Evolutionary conservation across 441 rosid species (phyloP), one percentile per base, ranked within the genome.

Genomic region (Daphne laureola): DNA sequence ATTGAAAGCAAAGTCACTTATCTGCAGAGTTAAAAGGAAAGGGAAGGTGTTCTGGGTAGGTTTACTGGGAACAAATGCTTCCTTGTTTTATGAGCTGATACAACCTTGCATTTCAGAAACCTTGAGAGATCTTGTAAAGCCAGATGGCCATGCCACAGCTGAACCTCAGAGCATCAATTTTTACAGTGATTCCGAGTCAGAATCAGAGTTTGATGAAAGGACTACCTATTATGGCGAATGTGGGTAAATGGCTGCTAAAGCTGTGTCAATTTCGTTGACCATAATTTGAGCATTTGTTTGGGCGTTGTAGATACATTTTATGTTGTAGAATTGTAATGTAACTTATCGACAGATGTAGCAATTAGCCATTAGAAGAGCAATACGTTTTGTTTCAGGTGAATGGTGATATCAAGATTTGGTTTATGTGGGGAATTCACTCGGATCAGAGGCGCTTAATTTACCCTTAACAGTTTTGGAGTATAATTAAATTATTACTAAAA

Each of bases 11-110:
- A 75, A 71, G 56, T 82, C 93, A 55, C 57, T 88, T 16, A 75
- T 71, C 14, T 88, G 86, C 71, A 72, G 76, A 35, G 86, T 92
- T 51, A 92, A 84, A 75, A 79, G 75, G 73, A 92, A 78, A 61
- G 91, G 95, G 52, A 72, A 60, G 59, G 75, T 77, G 14, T 88
- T 71, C 55, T 92, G 98, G 98, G 67, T 92, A 4, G 96, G 96
- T 14, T 74, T 92, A 51, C 74, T 81, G 1, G 91, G 93, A 65
- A 67, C 56, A 57, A 74, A 79, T 63, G 75, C 98, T 7, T 65
- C 62, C 6, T 65, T 58, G 75, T 84, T 86, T 54, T 78, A 86
- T 94, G 75, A 86, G 61, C 62, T 88, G 62, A 77, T 84, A 15
- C 91, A 79, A 61, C 85, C 94, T 13, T 56, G 77, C 31, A 63